Evolutionary conservation across 2,329 filamentous ascomycete species (phyloP).

Genomic region (Colletotrichum horii): DNA sequence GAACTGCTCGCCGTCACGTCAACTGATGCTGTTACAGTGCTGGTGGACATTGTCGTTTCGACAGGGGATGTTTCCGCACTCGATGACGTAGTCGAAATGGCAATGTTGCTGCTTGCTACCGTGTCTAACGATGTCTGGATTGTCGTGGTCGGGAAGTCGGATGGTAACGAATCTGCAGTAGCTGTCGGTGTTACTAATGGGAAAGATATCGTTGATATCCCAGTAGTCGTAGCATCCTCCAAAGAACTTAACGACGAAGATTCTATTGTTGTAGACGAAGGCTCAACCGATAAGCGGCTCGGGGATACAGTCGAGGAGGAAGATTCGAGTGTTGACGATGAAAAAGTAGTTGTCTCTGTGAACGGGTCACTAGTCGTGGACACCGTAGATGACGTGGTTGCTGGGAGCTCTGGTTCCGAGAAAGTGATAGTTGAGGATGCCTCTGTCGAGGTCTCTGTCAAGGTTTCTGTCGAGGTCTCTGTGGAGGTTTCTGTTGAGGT

Average conservation of each 20-base stretch:
- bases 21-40: background rate
- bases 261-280: no score
- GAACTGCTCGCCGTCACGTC: background rate
- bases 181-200: background rate
- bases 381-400: no score
- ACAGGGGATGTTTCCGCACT: background rate
- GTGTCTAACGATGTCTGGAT: accelerated
- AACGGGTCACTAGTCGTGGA: no score
- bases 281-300: no score
- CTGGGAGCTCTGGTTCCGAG: background rate
- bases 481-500: no score
- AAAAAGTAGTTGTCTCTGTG: no score
- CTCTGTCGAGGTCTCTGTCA: no score
- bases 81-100: background rate
- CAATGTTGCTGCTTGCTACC: accelerated
- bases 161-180: background rate
- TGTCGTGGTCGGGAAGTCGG: accelerated
- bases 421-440: no score
- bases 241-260: no score
- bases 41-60: accelerated
- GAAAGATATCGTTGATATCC: background rate
- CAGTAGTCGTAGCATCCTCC: background rate
- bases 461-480: no score
- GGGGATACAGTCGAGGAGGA: no score
- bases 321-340: no score